phyloP scores from a whole-genome alignment of 2,329 filamentous ascomycete species.

The Aspergillus ustus region DNA sequence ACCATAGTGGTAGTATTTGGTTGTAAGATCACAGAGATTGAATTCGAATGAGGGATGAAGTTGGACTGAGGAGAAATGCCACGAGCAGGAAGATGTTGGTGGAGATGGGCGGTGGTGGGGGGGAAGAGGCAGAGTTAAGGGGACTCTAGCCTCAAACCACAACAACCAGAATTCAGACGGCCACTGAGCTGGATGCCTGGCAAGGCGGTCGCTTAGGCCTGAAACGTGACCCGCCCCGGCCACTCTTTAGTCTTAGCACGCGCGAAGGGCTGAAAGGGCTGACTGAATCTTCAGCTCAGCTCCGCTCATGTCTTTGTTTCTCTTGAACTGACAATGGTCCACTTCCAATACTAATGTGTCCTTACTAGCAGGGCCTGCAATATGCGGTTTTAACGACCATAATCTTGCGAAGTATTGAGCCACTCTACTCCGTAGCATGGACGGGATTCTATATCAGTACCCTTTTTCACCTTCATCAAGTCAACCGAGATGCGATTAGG shows the following conservation, averaged over 20 bases:
- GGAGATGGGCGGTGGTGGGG: slow-evolving; percentile 24
- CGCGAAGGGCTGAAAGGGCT: slow-evolving; percentile 16
- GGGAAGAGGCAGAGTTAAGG: slow-evolving; percentile 27
- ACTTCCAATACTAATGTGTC: slow-evolving; percentile 1
- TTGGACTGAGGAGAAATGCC: slow-evolving; percentile 20
- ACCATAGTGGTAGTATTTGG: slow-evolving; percentile 37
- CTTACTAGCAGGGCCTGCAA: slow-evolving; percentile 2
- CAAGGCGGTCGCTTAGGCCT: slow-evolving; percentile 28
- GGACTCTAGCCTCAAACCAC: slow-evolving; percentile 22
- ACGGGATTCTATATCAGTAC: background rate
- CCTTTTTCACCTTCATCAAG: background rate
- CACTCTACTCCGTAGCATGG: background rate
- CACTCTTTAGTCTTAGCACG: slow-evolving; percentile 13
- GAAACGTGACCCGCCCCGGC: slow-evolving; percentile 29
- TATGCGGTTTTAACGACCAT: background rate
- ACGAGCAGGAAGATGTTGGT: slow-evolving; percentile 24
- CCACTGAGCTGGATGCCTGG: slow-evolving; percentile 25
- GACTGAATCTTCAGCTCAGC: slow-evolving; percentile 13
- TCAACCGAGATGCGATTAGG: background rate
- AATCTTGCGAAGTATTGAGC: background rate
- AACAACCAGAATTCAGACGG: slow-evolving; percentile 22
- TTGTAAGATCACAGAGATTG: background rate
- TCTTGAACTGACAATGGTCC: background rate
- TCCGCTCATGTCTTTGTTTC: slow-evolving; percentile 4
- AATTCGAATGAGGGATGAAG: slow-evolving; percentile 11